Evolutionary conservation across 73 alveolate genomes (phyloP), one percentile per base, ranked within the genome.

Genomic region (Tetrahymena elliotti): DNA sequence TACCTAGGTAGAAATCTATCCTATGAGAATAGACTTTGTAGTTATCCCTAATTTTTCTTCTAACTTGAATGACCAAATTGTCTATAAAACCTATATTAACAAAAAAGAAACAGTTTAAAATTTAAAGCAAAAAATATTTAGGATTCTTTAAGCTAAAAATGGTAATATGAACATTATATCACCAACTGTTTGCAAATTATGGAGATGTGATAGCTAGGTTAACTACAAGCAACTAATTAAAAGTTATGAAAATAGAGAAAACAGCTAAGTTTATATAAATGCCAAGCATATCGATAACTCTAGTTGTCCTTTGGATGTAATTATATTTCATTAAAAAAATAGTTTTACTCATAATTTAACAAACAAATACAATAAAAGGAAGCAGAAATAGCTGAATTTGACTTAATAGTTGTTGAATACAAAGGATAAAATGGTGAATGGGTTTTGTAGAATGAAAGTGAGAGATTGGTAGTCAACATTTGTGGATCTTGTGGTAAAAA

Each of bases 401-500:
- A 68, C n/a, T 10, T 68, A 10, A 16, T 68, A 0, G 33, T 68
- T n/a, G 88, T 68, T 3, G 88, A 68, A 68, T 68, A 68, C n/a
- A 68, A n/a, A 31, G 88, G 88, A 68, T 68, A 68, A 31, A 10
- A 68, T 68, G 36, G 36, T 24, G 88, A 68, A 68, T 68, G 88
- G 88, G 88, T 68, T n/a, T 68, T 68, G 10, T 68, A 68, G 36
- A 68, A 68, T 24, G 88, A 68, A 68, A 68, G 36, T 16, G 88
- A 68, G 33, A 68, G 36, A 31, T 68, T 68, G 22, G 88, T 68
- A 10, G 88, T 68, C 1, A 68, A 68, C n/a, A 6, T 24, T 3
- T 35, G 96, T 38, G 83, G 41, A 24, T 37, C 38, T 83, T 93
- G 96, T 54, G 84, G 94, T 34, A 93, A 36, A 31, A 39, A 95